Percentiles rank a stretch among this genome's conserved stretches.
Conservation (phyloP, 345 rosid genomes). For the Eutrema yunnanense region DNA sequence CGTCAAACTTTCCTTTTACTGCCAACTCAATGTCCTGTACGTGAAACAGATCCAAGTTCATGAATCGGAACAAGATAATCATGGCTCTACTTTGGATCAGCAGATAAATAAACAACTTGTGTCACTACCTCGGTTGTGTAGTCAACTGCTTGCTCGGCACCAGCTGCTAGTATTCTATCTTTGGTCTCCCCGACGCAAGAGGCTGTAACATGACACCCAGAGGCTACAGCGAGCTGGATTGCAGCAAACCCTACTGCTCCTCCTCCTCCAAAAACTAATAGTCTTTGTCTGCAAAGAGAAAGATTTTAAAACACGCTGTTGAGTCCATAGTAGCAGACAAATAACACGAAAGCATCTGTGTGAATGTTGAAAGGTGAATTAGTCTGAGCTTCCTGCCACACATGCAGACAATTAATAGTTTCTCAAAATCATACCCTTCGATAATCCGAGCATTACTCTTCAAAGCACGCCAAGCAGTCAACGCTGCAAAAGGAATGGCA, state of each 20-base stretch:
- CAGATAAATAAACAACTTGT: not conserved
- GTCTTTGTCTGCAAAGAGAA: conserved; percentile 57
- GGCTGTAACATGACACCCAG: conserved; percentile 67
- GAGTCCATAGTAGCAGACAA: not conserved
- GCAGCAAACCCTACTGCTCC: conserved; percentile 97
- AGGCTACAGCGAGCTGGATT: conserved; percentile 76
- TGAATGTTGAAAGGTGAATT: not conserved
- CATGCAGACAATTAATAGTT: not conserved
- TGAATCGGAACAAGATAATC: not conserved
- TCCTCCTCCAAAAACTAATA: conserved; percentile 84
- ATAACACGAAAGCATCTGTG: not conserved
- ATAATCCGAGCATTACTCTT: conserved; percentile 79
- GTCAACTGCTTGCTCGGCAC: conserved; percentile 91
- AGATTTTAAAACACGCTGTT: not conserved
- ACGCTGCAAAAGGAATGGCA: conserved; percentile 89
- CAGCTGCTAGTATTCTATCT: conserved; percentile 55
- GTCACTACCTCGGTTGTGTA: conserved; percentile 63
- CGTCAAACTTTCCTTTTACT: conserved; percentile 81
- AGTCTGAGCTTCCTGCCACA: not conserved
- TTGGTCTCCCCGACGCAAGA: conserved; percentile 77
- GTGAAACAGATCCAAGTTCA: conserved; percentile 9
- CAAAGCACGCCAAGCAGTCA: conserved; percentile 97
- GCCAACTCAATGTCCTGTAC: conserved; percentile 73
- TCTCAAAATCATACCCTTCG: conserved; percentile 58
- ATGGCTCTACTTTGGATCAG: not conserved